A percentile compares a stretch with the other conserved stretches of the same genome.
Evolutionary conservation across 1,139 yeast species (phyloP).

Genomic region (Kodamaea alishanica): DNA sequence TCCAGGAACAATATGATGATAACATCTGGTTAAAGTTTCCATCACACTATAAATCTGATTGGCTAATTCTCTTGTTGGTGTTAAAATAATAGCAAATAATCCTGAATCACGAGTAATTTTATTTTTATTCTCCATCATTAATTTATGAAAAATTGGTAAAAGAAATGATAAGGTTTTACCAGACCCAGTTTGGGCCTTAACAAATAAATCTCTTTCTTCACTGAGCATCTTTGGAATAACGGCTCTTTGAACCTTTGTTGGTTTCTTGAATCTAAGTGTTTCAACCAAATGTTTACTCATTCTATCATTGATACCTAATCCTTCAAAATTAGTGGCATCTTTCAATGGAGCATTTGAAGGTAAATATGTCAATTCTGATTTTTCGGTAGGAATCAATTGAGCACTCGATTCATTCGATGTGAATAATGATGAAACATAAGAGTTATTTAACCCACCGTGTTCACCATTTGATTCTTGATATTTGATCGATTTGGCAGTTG

Average conservation of each 20-base stretch:
- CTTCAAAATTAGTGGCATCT: conserved; percentile 66
- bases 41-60: conserved; percentile 85
- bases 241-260: conserved; percentile 82
- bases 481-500: conserved; percentile 25
- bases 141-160: conserved; percentile 72
- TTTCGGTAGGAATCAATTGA: conserved; percentile 23
- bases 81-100: conserved; percentile 77
- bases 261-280: conserved; percentile 58
- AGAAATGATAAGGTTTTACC: conserved; percentile 89
- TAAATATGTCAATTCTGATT: conserved; percentile 23
- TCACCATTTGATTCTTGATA: conserved; percentile 45
- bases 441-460: conserved; percentile 48
- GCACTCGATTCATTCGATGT: conserved; percentile 58
- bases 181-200: conserved; percentile 94
- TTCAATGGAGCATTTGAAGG: conserved; percentile 86
- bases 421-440: conserved; percentile 82
- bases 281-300: conserved; percentile 55
- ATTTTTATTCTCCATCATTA: conserved; percentile 50
- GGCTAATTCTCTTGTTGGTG: conserved; percentile 94
- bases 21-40: conserved; percentile 64
- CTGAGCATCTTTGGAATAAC: conserved; percentile 68
- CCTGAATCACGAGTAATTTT: conserved; percentile 72
- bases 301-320: conserved; percentile 61
- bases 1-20: conserved; percentile 86
- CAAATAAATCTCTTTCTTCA: conserved; percentile 65